These are phyloP conservation scores for Vitis rotundifolia DNA, from an alignment of 164 flowering plant genomes.

Conservation along the genomic window DNA sequence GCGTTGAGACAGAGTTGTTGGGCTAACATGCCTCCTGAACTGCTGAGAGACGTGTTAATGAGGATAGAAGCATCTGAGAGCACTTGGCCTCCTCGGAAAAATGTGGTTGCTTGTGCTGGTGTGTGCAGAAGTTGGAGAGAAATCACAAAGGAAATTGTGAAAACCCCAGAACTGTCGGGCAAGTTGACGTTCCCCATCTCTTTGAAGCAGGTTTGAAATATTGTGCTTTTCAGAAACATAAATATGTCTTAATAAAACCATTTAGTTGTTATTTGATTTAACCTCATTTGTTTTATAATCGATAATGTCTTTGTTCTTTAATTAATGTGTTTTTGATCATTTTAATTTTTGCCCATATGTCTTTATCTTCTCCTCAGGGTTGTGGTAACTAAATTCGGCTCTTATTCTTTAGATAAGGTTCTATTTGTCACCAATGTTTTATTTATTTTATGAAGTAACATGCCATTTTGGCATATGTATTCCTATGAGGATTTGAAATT, in stretches of 20 bases:
- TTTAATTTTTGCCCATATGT: not conserved
- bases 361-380: not conserved
- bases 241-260: not conserved
- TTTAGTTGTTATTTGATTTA: not conserved
- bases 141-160: constrained; percentile 60
- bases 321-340: not conserved
- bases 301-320: not conserved
- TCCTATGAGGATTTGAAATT: not conserved
- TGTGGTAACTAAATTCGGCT: not conserved
- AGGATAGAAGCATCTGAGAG: constrained; percentile 61
- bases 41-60: constrained; percentile 60
- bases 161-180: constrained; percentile 43
- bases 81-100: constrained; percentile 58
- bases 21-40: constrained; percentile 78
- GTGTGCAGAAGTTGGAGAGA: constrained; percentile 81
- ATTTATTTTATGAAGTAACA: not conserved
- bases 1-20: constrained; percentile 66
- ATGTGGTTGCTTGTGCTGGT: constrained; percentile 74
- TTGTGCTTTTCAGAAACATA: not conserved
- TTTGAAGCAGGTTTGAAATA: constrained; percentile 55
- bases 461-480: not conserved
- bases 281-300: no score
- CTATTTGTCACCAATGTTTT: not conserved
- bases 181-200: constrained; percentile 72
- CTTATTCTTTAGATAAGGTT: not conserved